phyloP scores from a whole-genome alignment of 2,329 filamentous ascomycete genomes.

The Fusarium nisikadoi region DNA sequence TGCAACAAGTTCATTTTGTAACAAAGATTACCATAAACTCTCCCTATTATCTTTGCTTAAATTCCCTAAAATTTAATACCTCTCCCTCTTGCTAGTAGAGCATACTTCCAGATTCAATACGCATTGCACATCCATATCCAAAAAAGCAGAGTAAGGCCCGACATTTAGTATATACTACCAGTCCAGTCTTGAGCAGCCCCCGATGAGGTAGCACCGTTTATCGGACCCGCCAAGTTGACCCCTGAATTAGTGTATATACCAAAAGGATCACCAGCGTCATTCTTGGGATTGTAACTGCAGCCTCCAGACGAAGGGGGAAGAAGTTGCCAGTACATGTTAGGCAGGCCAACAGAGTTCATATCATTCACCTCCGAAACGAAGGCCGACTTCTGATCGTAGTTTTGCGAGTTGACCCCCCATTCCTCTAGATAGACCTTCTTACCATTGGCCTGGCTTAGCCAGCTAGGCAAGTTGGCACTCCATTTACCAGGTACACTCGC shows the following conservation, averaged over 20 bases:
- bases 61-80: accelerated
- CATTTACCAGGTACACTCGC: background rate
- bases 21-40: no score
- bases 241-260: background rate
- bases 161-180: background rate
- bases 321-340: background rate
- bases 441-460: background rate
- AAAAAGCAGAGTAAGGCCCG: background rate
- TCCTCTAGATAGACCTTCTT: background rate
- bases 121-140: no score
- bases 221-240: background rate
- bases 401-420: background rate
- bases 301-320: background rate
- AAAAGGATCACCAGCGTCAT: background rate
- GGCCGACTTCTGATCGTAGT: background rate
- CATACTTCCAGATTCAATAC: accelerated
- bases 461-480: background rate
- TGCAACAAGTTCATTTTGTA: accelerated
- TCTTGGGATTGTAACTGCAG: background rate
- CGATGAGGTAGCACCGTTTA: background rate
- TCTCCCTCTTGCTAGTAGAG: accelerated
- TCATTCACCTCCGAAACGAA: background rate
- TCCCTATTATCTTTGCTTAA: accelerated
- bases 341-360: background rate
- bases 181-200: background rate